phyloP scores from a whole-genome alignment of 2,329 filamentous ascomycete species.

The Colletotrichum echinochloae region DNA sequence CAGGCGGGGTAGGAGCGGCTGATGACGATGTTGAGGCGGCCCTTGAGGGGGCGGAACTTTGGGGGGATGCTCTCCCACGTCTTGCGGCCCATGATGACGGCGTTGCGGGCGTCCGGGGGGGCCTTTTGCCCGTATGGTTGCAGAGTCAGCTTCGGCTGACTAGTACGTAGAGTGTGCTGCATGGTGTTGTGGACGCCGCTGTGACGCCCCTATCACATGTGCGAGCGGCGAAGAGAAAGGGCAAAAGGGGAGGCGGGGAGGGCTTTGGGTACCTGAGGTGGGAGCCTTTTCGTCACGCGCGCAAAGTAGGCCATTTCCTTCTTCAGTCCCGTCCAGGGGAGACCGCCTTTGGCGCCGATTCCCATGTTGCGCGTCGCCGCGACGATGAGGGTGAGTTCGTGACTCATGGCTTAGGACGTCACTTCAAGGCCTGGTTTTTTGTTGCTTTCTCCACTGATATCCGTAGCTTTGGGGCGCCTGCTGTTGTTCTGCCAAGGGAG shows the following conservation, averaged over 20 bases:
- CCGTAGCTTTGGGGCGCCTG: no score
- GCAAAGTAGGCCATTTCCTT: slow-evolving; percentile 97
- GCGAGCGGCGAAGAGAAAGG: background rate
- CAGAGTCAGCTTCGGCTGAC: background rate
- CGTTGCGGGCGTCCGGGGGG: slow-evolving; percentile 64
- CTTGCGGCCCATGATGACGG: slow-evolving; percentile 97
- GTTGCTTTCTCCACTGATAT: background rate
- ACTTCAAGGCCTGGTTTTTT: background rate
- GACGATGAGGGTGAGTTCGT: slow-evolving; percentile 88
- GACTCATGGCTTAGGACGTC: slow-evolving; percentile 9
- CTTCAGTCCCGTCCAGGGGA: slow-evolving; percentile 91
- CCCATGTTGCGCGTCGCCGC: slow-evolving; percentile 92
- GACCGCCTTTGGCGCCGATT: slow-evolving; percentile 81
- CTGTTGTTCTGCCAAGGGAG: background rate
- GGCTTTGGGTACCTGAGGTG: slow-evolving; percentile 51
- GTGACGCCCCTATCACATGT: background rate
- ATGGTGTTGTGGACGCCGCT: background rate
- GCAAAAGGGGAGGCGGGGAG: background rate
- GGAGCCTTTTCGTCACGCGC: slow-evolving; percentile 81
- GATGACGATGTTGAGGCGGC: slow-evolving; percentile 85
- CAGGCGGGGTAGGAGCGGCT: slow-evolving; percentile 62
- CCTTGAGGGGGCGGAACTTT: slow-evolving; percentile 82
- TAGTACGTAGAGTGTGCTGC: background rate
- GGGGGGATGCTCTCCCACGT: slow-evolving; percentile 93
- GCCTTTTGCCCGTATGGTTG: slow-evolving; percentile 35